Conservation (phyloP, 1,139 yeast genomes). For the Suhomyces atakaporum region DNA sequence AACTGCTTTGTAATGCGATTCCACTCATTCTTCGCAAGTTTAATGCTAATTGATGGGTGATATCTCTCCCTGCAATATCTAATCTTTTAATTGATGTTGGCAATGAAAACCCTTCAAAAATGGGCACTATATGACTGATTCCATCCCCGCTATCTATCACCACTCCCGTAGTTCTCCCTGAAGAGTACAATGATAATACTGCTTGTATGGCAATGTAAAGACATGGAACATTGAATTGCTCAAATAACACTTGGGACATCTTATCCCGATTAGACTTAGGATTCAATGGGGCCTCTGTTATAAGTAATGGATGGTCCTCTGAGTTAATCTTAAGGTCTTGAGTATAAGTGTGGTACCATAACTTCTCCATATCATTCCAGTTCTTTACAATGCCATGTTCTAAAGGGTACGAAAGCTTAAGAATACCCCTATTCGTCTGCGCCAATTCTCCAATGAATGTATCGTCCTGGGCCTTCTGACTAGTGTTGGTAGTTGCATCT, state of each 20-base stretch:
- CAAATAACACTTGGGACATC: constrained; percentile 79
- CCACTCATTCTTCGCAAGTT: constrained; percentile 69
- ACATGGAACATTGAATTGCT: constrained; percentile 84
- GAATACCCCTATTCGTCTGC: constrained; percentile 72
- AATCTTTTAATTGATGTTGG: constrained; percentile 72
- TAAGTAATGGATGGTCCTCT: constrained; percentile 61
- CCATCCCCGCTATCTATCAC: constrained; percentile 94
- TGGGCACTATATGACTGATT: constrained; percentile 84
- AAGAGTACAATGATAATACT: constrained; percentile 79
- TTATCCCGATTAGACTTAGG: constrained; percentile 69
- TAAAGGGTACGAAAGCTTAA: constrained; percentile 70
- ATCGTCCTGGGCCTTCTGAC: constrained; percentile 25
- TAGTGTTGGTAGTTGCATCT: background rate
- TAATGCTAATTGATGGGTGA: constrained; percentile 72
- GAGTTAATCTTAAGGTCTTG: constrained; percentile 56
- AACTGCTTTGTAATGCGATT: constrained; percentile 58
- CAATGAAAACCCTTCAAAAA: constrained; percentile 83
- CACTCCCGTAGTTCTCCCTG: constrained; percentile 89
- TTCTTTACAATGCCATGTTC: constrained; percentile 78
- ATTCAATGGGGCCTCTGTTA: constrained; percentile 89
- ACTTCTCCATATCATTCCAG: constrained; percentile 83
- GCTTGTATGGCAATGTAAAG: constrained; percentile 83
- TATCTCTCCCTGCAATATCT: constrained; percentile 85
- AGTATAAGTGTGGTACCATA: constrained; percentile 68
- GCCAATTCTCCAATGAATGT: constrained; percentile 75